Conservation (phyloP, 805 yeast species). For the Grigorovia transvaalensis region DNA sequence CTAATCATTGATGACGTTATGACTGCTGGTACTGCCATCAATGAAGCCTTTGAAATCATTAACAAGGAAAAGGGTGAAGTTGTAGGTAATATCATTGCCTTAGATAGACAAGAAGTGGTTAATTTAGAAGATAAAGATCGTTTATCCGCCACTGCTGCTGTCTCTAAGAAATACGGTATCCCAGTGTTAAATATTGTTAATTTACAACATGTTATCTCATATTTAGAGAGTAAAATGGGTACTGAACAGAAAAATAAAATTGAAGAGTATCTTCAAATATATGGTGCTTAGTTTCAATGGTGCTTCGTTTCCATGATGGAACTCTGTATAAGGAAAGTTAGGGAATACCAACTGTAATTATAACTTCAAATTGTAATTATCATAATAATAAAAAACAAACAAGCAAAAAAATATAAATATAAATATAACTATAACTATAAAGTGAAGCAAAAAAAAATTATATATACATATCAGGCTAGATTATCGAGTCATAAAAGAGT, state of each 20-base stretch:
- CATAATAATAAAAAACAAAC: no score
- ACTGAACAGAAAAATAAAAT: slow-evolving; percentile 48
- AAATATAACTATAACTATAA: neutral
- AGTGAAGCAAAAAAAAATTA: no score
- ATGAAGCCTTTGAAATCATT: slow-evolving; percentile 83
- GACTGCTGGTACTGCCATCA: slow-evolving; percentile 27
- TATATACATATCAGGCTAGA: no score
- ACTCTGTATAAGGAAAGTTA: no score
- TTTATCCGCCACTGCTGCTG: slow-evolving; percentile 72
- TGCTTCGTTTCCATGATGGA: no score
- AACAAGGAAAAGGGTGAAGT: slow-evolving; percentile 56
- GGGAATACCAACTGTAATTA: neutral
- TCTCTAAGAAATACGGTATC: slow-evolving; percentile 57
- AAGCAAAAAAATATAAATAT: no score
- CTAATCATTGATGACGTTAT: no score
- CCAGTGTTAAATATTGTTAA: slow-evolving; percentile 79
- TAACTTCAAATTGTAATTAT: neutral
- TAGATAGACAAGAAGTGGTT: slow-evolving; percentile 91
- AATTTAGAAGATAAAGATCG: slow-evolving; percentile 37
- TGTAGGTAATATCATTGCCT: slow-evolving; percentile 79
- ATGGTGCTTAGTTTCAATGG: slow-evolving; percentile 22
- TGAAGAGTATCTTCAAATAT: slow-evolving; percentile 42
- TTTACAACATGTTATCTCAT: slow-evolving; percentile 61
- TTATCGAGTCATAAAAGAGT: neutral
- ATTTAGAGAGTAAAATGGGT: slow-evolving; percentile 46